phyloP scores from a whole-genome alignment of 352 stramenopile genomes.

The Pythium folliculosum region DNA sequence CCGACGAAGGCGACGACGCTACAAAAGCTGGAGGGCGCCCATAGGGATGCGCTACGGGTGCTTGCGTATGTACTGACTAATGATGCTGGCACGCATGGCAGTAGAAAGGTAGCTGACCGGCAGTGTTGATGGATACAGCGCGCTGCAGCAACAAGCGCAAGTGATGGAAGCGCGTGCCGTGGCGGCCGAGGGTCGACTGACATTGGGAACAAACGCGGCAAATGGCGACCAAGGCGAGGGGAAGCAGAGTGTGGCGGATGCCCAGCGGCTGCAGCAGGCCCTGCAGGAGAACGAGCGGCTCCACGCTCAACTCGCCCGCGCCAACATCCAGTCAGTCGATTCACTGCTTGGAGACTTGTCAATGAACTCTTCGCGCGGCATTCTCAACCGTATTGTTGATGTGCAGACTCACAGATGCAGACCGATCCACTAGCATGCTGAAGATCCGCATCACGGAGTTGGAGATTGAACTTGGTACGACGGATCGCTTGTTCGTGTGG shows the following conservation, averaged over 20 bases:
- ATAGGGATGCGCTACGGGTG: conserved; percentile 25
- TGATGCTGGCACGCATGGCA: too few species aligned
- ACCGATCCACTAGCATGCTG: conserved; percentile 3
- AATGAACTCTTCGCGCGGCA: too few species aligned
- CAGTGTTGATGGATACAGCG: conserved; percentile 1
- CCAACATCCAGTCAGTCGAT: conserved; percentile 27
- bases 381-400: not conserved
- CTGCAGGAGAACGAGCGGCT: conserved; percentile 35
- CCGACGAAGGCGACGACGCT: conserved; percentile 31
- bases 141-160: conserved; percentile 22
- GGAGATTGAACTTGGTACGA: conserved; percentile 25
- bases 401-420: conserved; percentile 14
- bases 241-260: not conserved
- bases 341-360: not conserved
- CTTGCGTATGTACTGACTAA: conserved; percentile 26
- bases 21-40: conserved; percentile 28
- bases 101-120: too few species aligned
- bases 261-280: conserved; percentile 18
- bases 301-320: conserved; percentile 18
- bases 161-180: conserved; percentile 18
- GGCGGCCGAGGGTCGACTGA: conserved; percentile 6
- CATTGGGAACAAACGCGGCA: conserved; percentile 3
- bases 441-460: conserved; percentile 23
- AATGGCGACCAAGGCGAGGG: not conserved
- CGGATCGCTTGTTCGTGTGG: not conserved